Conservation (phyloP, 495 filamentous ascomycete genomes). For the Chaetomium tenue region DNA sequence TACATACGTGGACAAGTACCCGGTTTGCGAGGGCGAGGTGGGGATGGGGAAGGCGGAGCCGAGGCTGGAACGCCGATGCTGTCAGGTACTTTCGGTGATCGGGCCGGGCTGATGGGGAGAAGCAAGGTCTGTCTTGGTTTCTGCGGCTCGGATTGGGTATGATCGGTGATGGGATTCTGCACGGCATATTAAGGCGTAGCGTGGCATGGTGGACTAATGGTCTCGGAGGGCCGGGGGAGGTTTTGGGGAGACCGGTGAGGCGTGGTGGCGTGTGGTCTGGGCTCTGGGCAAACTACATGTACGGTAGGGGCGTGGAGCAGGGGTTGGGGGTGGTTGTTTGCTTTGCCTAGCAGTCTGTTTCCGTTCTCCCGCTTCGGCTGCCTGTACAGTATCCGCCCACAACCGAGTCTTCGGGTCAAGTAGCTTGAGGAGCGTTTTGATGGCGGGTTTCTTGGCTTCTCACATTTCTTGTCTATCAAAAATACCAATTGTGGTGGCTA, state of each 20-base stretch:
- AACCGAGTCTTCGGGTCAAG: conserved; percentile 1
- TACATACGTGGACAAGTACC: too few species aligned
- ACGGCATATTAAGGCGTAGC: conserved; percentile 7
- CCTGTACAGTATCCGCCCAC: conserved; percentile 10
- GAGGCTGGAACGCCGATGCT: background rate
- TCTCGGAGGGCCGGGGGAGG: background rate
- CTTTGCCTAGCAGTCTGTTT: background rate
- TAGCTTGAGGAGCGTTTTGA: background rate
- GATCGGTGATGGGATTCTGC: background rate
- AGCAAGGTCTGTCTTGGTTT: background rate
- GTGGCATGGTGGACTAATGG: background rate
- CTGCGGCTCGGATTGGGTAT: background rate
- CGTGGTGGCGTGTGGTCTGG: background rate
- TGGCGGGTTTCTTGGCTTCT: background rate
- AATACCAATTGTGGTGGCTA: background rate
- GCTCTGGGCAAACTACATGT: background rate
- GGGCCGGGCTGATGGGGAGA: conserved; percentile 1
- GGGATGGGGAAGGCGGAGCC: background rate
- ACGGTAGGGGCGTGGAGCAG: background rate
- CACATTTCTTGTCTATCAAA: background rate
- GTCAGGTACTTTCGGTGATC: background rate
- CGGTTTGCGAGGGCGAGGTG: too few species aligned
- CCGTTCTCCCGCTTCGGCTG: conserved; percentile 2
- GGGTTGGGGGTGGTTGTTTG: background rate
- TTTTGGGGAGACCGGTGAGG: conserved; percentile 3